Evolutionary conservation across 1,139 yeast genomes (phyloP).

Genomic region (Yamadazyma triangularis): DNA sequence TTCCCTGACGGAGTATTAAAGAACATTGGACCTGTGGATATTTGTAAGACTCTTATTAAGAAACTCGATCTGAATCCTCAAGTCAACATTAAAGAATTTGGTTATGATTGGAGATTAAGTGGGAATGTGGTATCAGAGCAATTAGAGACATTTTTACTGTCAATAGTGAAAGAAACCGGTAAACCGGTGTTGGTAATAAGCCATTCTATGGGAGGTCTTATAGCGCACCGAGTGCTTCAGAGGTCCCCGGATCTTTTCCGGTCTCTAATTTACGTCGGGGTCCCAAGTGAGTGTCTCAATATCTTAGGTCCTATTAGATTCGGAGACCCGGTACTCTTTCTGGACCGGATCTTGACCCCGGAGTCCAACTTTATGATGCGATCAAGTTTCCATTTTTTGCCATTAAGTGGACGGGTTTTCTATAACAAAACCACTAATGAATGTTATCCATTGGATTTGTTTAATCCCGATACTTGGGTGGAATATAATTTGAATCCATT

Average conservation of each 20-base stretch:
- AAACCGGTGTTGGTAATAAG: constrained; percentile 69
- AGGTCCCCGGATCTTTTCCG: constrained; percentile 62
- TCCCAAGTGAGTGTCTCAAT: constrained; percentile 80
- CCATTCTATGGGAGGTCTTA: constrained; percentile 91
- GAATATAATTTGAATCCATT: constrained; percentile 72
- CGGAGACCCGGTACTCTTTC: constrained; percentile 76
- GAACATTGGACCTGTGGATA: constrained; percentile 85
- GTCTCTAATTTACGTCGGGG: constrained; percentile 76
- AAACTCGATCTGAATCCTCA: constrained; percentile 54
- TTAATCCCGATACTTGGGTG: constrained; percentile 78
- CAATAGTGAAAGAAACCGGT: constrained; percentile 36
- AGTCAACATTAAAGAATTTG: constrained; percentile 66
- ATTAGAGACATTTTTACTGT: constrained; percentile 42
- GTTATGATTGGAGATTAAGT: constrained; percentile 89
- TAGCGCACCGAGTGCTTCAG: constrained; percentile 77
- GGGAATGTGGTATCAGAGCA: constrained; percentile 48
- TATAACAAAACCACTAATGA: constrained; percentile 55
- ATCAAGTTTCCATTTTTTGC: constrained; percentile 73
- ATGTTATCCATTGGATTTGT: constrained; percentile 65
- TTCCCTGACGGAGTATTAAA: constrained; percentile 76
- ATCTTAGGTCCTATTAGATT: constrained; percentile 79
- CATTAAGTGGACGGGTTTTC: constrained; percentile 70
- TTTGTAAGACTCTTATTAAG: constrained; percentile 58
- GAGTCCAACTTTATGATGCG: constrained; percentile 89
- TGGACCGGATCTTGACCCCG: constrained; percentile 69